Base-by-base conservation (phyloP, 371 early-diverging fungal genomes). In the Mucor velutinosus region DNA sequence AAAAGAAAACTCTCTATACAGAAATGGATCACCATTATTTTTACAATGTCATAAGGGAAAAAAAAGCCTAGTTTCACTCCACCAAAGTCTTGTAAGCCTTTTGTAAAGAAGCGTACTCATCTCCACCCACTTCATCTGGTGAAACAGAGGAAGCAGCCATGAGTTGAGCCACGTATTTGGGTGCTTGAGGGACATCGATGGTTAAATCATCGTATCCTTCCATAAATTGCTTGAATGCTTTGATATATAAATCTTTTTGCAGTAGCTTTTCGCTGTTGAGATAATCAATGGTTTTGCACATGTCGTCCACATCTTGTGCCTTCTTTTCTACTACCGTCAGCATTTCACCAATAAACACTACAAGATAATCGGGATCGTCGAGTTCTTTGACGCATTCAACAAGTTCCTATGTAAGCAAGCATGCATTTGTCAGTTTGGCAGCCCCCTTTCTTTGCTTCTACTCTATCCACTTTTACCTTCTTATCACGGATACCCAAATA, bases 171-270 rank as follows among this genome's bases (percentile, higher is more conserved):
- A 92, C 84, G 83, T 84, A 86, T 61, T 83, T 86, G 72, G 83
- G 90, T 17, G 89, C 91, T 59, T 87, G 86, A 37, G 97, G 97
- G 1, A 91, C 90, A 83, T 97, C 97, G 58, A 89, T 86, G 2
- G 87, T 85, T 59, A 92, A 80, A 75, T 96, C 97, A 57, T 92
- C 91, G 60, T 94, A 81, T 51, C 76, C 69, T 70, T 89, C 91
- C 71, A 88, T 81, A 43, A 87, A 86, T 21, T 78, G 80, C 29
- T 82, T 76, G 41, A 94, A 85, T 4, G 90, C 94, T 29, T 75
- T 74, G 49, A 82, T 71, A 47, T 73, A 82, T 17, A 73, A 60
- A 15, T 78, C 81, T 29, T 69, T 75, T 15, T 75, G 64, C 27
- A 87, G 59, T 33, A 83, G 55, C 17, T 78, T 71, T 35, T 85